Evolutionary conservation across 371 early-diverging fungal species (phyloP), one percentile per base, ranked within the genome.

Genomic region (Saksenaea oblongispora): DNA sequence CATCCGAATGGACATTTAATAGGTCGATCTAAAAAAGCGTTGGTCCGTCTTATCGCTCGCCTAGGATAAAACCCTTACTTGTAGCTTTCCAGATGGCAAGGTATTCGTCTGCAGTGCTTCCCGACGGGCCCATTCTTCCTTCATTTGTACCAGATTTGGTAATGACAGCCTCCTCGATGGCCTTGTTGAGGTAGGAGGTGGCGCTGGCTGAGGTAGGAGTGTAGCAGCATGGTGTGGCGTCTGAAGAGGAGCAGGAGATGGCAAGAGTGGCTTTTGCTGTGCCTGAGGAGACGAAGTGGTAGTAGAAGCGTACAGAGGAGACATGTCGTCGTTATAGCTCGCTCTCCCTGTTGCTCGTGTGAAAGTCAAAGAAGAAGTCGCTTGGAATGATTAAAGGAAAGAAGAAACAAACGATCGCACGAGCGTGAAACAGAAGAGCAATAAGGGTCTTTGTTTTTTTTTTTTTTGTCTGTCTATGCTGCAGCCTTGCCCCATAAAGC

Each of bases 1-100:
- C 60, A 68, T 73, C 70, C 3, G 68, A 56, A 54, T 68, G 63
- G n/a, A 78, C 69, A 64, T 78, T 75, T 22, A 78, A 61, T 34
- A 78, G 53, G 60, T 78, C 79, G 41, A 78, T 65, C 79, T 78
- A 64, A 24, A 54, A 1, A 13, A 34, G 31, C 4, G 41, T n/a
- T 36, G 1, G 8, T 47, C 53, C 22, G 42, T 5, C 22, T 13
- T 39, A 53, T n/a, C n/a, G 24, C n/a, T 47, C 10, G 11, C 28
- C 10, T 24, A 22, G 9, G 34, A 3, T 9, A 1, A 27, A 22
- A 5, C 27, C 13, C 37, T 39, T 66, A 69, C 78, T 70, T 78
- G 78, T 11, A 78, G 54, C 31, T 69, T 70, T n/a, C 70, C 70
- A 11, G 70, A 55, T 35, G 70, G 69, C 5, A 65, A 51, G 1